Evolutionary conservation across 352 stramenopile genomes (phyloP).

Genomic region (Elongisporangium prolatum): DNA sequence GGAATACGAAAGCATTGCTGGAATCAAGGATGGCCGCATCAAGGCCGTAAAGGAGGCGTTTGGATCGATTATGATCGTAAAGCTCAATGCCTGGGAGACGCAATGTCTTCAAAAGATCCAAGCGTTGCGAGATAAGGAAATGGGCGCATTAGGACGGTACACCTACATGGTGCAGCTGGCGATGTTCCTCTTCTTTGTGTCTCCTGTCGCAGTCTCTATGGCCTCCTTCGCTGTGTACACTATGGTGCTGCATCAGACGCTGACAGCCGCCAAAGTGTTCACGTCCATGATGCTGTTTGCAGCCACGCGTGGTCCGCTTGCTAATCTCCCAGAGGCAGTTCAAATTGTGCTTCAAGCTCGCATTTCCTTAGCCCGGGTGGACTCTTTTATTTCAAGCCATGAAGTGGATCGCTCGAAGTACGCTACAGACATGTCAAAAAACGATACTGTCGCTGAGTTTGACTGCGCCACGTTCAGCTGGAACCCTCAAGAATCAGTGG

Average conservation of each 20-base stretch:
- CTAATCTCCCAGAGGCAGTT: conserved; percentile 9
- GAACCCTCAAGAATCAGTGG: too few relatives aligned
- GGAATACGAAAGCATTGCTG: conserved; percentile 18
- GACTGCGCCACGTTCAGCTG: background rate
- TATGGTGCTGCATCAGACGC: conserved; percentile 18
- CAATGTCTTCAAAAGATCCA: conserved; percentile 69
- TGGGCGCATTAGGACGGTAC: conserved; percentile 50
- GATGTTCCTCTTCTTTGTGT: conserved; percentile 43
- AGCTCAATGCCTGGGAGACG: conserved; percentile 88
- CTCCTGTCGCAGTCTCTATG: conserved; percentile 21
- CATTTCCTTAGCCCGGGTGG: conserved; percentile 1
- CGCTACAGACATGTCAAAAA: too few relatives aligned
- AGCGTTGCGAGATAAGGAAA: conserved; percentile 51
- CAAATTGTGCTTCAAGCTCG: conserved; percentile 4
- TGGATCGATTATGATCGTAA: conserved; percentile 80
- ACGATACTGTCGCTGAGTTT: background rate
- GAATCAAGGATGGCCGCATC: conserved; percentile 32
- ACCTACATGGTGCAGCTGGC: conserved; percentile 57
- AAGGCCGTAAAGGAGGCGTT: conserved; percentile 40
- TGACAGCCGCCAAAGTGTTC: conserved; percentile 29
- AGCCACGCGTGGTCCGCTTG: conserved; percentile 7
- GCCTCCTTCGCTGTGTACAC: conserved; percentile 26
- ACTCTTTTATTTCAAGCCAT: background rate
- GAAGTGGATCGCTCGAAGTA: too few relatives aligned
- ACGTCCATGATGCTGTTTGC: conserved; percentile 15